Evolutionary conservation across 257 asterid species (phyloP).

Genomic region (Solanum ossicruentum): DNA sequence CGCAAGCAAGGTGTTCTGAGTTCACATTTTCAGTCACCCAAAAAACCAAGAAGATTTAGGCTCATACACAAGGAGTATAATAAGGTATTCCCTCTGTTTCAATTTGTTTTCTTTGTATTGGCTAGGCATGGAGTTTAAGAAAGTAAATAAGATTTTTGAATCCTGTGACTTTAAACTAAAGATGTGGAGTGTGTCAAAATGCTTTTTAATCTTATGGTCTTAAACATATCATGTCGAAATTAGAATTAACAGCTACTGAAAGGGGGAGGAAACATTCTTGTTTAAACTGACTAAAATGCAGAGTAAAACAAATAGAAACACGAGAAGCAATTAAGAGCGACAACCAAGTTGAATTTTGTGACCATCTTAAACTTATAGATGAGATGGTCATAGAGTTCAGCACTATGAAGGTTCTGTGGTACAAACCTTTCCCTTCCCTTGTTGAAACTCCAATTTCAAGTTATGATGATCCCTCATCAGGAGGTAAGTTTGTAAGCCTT

Average conservation of each 20-base stretch:
- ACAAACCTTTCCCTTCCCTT: slow-evolving; percentile 48
- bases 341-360: neutral
- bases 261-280: too few species aligned
- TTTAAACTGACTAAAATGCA: too few species aligned
- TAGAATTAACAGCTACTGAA: too few species aligned
- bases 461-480: slow-evolving; percentile 48
- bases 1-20: neutral
- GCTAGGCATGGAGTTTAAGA: too few species aligned
- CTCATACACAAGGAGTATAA: neutral
- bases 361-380: neutral
- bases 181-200: too few species aligned
- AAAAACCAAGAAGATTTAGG: neutral
- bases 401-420: neutral
- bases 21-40: neutral
- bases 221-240: too few species aligned
- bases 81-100: neutral
- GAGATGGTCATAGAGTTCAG: neutral
- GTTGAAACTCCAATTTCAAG: slow-evolving; percentile 59
- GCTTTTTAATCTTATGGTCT: too few species aligned
- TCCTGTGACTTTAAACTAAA: too few species aligned
- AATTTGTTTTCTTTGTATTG: too few species aligned
- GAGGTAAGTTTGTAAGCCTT: slow-evolving; percentile 36
- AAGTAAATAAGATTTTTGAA: too few species aligned
- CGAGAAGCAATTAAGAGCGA: neutral
- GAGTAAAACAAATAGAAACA: too few species aligned